A percentile compares a stretch with the other conserved stretches of the same genome.
These are phyloP conservation scores for Dillenia turbinata DNA, from an alignment of 164 flowering plant genomes.

Conservation along the genomic window DNA sequence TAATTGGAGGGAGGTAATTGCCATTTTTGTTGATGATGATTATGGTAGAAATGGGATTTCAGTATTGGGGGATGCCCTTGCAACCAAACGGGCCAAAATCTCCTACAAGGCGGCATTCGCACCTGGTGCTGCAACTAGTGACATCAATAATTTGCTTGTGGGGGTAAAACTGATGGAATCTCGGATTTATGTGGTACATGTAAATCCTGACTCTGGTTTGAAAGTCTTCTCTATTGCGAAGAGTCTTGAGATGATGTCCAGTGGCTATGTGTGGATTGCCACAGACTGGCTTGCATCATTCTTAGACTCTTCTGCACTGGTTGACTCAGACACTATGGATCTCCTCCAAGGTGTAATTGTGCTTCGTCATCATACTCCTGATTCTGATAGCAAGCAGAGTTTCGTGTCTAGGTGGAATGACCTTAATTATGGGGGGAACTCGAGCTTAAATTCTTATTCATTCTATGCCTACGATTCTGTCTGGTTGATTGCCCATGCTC, in stretches of 20 bases:
- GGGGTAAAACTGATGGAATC: slow-evolving; percentile 76
- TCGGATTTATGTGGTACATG: slow-evolving; percentile 77
- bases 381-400: slow-evolving; percentile 39
- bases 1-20: slow-evolving; percentile 83
- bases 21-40: slow-evolving; percentile 85
- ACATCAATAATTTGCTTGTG: slow-evolving; percentile 44
- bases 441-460: slow-evolving; percentile 55
- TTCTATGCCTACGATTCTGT: slow-evolving; percentile 90
- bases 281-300: slow-evolving; percentile 90
- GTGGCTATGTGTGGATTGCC: slow-evolving; percentile 87
- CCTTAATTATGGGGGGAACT: slow-evolving; percentile 21
- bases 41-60: slow-evolving; percentile 78
- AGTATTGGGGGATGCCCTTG: slow-evolving; percentile 69
- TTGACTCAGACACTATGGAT: slow-evolving; percentile 30
- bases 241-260: slow-evolving; percentile 53
- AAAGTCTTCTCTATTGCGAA: slow-evolving; percentile 57
- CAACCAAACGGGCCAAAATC: slow-evolving; percentile 64
- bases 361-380: slow-evolving; percentile 72
- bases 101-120: slow-evolving; percentile 68
- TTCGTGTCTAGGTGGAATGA: slow-evolving; percentile 52
- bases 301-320: slow-evolving; percentile 51
- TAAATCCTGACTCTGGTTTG: slow-evolving; percentile 74
- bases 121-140: slow-evolving; percentile 40
- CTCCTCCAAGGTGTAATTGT: slow-evolving; percentile 80
- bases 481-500: slow-evolving; percentile 77